Base-by-base conservation (phyloP, 495 filamentous ascomycete species). In the Friedmanniomyces simplex region DNA sequence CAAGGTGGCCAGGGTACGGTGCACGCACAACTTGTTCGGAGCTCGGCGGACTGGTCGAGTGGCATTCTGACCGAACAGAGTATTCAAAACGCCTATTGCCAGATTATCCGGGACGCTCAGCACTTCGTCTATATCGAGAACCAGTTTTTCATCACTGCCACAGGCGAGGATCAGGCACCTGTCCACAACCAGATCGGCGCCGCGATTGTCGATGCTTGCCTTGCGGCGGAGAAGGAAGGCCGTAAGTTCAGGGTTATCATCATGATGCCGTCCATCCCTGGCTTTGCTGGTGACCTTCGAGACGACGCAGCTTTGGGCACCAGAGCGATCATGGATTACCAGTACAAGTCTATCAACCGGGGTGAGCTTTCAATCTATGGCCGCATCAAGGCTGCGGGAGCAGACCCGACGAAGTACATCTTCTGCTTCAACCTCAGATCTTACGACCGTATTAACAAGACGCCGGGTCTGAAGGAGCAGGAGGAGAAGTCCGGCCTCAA, bases 81-180 rank as follows among this genome's bases (percentile, higher is more conserved):
- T 61, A 96, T 98, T 46, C 89, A 94, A 58, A 96, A 88, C 64
- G 91, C 93, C 10, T 96, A 96, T 67, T 82, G 75, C 55, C 87
- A 95, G 52, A 71, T 89, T 24, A 98, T 96, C 60, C 72, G 82
- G 25, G 86, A 85, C 51, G 91, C 91, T 0, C 71, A 91, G 71
- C 88, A 96, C 67, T 95, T 84, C 66, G 85, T 97, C 47, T 97
- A 97, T 71, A 96, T 96, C 59, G 91, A 96, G 69, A 97, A 97
- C 63, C 91, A 97, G 62, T 96, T 96, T 75, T 96, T 97, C 77
- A 93, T 95, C 65, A 95, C 91, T 12, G 89, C 91, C 10, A 97
- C 91, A 0, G 89, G 91, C 13, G 86, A 91, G 25, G 67, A 95
- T 36, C 91, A 96, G 70, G 69, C 72, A 0, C 91, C 91, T 1